Conservation (phyloP, 1,284 basidiomycete genomes). For the Microstroma glucosiphilum region DNA sequence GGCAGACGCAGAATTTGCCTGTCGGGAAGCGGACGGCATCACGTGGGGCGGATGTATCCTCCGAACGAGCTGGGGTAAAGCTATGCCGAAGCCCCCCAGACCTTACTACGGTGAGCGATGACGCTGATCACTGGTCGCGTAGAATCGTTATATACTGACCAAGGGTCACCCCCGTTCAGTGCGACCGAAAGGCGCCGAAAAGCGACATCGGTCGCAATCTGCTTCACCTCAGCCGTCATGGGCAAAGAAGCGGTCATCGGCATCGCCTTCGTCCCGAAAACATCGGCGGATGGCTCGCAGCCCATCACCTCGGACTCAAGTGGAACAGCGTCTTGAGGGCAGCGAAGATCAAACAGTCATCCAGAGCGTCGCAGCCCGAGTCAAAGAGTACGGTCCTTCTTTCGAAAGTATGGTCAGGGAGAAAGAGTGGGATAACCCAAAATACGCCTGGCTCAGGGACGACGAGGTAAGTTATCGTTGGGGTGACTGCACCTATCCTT, state of each 20-base stretch:
- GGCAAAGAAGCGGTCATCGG: slow-evolving; percentile 45
- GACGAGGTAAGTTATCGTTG: slow-evolving; percentile 8
- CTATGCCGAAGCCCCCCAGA: slow-evolving; percentile 68
- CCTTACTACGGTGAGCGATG: background rate
- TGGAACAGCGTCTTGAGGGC: background rate
- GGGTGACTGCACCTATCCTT: background rate
- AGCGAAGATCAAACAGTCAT: slow-evolving; percentile 63
- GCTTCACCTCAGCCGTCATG: no score
- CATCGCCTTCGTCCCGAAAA: background rate
- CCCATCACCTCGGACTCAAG: slow-evolving; percentile 5
- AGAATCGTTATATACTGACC: slow-evolving; percentile 1
- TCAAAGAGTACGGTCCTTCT: slow-evolving; percentile 69
- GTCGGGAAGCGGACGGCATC: slow-evolving; percentile 78
- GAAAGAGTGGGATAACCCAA: slow-evolving; percentile 70
- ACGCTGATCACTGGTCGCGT: no score
- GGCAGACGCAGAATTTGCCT: slow-evolving; percentile 76
- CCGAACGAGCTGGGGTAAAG: slow-evolving; percentile 90
- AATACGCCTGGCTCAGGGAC: slow-evolving; percentile 70
- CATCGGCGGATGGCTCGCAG: background rate
- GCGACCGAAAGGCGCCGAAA: no score
- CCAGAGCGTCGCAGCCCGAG: slow-evolving; percentile 72
- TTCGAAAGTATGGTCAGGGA: slow-evolving; percentile 72
- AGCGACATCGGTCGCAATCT: no score
- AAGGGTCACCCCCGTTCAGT: no score
- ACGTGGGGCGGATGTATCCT: slow-evolving; percentile 83